phyloP scores from a whole-genome alignment of 192 early-diverging fungal genomes.

The Helicostylum pulchrum region DNA sequence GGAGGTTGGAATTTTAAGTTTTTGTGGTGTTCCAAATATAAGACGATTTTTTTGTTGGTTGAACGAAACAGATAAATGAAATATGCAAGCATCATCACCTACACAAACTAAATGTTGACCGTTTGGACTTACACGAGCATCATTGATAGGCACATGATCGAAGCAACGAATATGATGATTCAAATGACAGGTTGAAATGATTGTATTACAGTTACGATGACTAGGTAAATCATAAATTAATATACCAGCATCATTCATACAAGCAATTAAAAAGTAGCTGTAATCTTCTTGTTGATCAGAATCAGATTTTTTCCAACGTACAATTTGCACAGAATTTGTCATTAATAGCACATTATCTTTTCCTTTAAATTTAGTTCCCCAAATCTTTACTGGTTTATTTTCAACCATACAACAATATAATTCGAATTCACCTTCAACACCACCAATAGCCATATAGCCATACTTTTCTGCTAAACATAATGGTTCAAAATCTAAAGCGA shows the following conservation, averaged over 20 bases:
- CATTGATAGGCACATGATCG: constrained; percentile 36
- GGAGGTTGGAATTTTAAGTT: background rate
- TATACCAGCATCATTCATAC: constrained; percentile 37
- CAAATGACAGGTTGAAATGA: background rate
- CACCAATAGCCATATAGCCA: constrained; percentile 48
- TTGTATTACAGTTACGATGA: constrained; percentile 18
- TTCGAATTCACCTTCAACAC: constrained; percentile 34
- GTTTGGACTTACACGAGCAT: constrained; percentile 46
- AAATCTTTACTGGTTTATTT: constrained; percentile 25
- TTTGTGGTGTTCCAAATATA: constrained; percentile 3
- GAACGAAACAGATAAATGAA: constrained; percentile 1
- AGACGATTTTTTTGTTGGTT: background rate
- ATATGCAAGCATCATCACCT: constrained; percentile 35
- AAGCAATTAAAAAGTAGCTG: constrained; percentile 21
- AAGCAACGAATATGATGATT: constrained; percentile 27
- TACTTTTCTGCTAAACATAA: constrained; percentile 43
- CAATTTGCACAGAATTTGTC: constrained; percentile 33
- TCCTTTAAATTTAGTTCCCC: constrained; percentile 36
- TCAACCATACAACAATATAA: constrained; percentile 42
- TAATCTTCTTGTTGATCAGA: background rate
- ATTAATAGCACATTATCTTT: constrained; percentile 24
- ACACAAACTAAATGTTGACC: constrained; percentile 47
- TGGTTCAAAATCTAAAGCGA: constrained; percentile 36
- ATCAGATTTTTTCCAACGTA: constrained; percentile 17
- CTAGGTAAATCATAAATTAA: constrained; percentile 30